Conservation (phyloP, 345 rosid species). For the Psidium friedrichsthalianum region DNA sequence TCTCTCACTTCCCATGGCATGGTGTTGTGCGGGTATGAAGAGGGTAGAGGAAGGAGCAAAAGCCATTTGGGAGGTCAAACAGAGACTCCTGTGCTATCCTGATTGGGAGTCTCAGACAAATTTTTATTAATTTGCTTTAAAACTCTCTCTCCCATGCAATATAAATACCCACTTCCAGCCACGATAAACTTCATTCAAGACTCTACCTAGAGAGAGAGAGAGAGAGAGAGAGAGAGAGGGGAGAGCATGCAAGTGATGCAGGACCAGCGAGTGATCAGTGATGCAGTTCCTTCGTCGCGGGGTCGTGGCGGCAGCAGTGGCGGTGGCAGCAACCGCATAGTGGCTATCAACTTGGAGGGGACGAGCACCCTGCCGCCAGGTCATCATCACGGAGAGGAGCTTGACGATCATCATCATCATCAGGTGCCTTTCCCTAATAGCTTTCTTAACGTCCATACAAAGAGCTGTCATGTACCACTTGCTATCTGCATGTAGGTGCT, state of each 20-base stretch:
- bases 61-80: neutral
- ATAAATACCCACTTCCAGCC: neutral
- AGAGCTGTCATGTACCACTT: neutral
- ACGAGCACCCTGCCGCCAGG: neutral
- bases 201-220: neutral
- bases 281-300: neutral
- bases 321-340: constrained; percentile 26
- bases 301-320: neutral
- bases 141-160: neutral
- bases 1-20: neutral
- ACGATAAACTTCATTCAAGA: neutral
- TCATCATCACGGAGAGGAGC: neutral
- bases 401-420: neutral
- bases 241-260: neutral
- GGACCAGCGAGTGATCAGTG: neutral
- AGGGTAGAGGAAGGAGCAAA: neutral
- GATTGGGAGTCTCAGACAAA: neutral
- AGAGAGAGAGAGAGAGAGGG: neutral
- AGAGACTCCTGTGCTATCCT: neutral
- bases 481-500: neutral
- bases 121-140: neutral
- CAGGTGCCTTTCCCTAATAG: neutral
- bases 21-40: neutral
- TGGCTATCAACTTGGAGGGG: constrained; percentile 13
- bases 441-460: neutral